phyloP scores from a whole-genome alignment of 2,329 filamentous ascomycete genomes.

The Calonectria multiphialidica region DNA sequence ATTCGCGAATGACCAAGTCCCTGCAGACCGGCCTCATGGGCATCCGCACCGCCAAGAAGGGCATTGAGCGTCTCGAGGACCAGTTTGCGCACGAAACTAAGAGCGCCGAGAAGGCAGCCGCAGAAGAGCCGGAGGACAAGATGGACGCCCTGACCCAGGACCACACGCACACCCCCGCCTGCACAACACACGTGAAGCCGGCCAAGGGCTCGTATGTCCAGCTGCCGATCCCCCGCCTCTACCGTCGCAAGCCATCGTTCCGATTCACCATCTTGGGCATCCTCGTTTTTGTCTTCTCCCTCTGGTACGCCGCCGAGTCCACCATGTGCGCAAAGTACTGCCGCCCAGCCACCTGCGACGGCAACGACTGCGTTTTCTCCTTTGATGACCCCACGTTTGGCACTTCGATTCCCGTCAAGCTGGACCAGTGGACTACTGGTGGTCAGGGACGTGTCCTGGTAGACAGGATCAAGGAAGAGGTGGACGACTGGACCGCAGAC shows the following conservation, averaged over 20 bases:
- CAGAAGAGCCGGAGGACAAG: conserved; percentile 24
- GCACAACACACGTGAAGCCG: conserved; percentile 18
- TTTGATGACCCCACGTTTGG: conserved; percentile 71
- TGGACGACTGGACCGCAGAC: conserved; percentile 62
- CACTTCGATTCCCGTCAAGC: conserved; percentile 70
- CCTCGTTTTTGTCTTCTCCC: conserved; percentile 54
- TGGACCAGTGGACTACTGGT: conserved; percentile 71
- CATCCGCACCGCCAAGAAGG: conserved; percentile 67
- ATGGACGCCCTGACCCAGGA: conserved; percentile 27
- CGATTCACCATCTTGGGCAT: conserved; percentile 63
- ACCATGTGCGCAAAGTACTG: conserved; percentile 67
- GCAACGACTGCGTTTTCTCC: conserved; percentile 65
- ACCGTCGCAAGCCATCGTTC: conserved; percentile 56
- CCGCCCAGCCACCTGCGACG: conserved; percentile 63
- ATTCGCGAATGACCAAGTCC: conserved; percentile 64
- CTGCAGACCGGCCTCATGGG: conserved; percentile 64
- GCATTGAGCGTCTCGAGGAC: conserved; percentile 69
- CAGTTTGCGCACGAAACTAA: conserved; percentile 57
- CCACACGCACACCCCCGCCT: conserved; percentile 31
- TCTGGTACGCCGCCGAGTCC: conserved; percentile 69
- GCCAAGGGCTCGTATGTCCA: conserved; percentile 51
- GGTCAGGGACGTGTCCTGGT: conserved; percentile 59
- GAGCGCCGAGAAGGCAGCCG: conserved; percentile 21
- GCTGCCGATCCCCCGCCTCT: conserved; percentile 62
- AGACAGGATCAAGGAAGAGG: conserved; percentile 55